phyloP scores from a whole-genome alignment of 345 rosid genomes.

The Bruguiera parviflora region DNA sequence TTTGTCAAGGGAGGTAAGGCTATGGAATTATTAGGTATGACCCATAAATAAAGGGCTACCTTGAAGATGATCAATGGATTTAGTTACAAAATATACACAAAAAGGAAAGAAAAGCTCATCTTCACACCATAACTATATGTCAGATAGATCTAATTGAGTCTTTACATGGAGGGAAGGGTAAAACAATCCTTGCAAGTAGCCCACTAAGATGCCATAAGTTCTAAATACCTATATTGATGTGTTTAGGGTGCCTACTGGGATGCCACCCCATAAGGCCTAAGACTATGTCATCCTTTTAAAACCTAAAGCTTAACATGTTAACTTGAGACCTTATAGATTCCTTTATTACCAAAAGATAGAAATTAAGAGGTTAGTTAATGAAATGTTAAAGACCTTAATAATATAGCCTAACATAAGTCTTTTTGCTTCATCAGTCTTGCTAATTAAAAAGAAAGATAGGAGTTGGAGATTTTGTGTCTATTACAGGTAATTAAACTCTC shows the following conservation, averaged over 20 bases:
- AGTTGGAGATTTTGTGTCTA: neutral
- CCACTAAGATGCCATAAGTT: too few species aligned
- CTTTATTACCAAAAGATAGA: neutral
- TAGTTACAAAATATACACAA: too few species aligned
- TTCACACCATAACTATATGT: too few species aligned
- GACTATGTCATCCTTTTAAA: too few species aligned
- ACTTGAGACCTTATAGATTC: neutral
- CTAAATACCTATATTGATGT: neutral
- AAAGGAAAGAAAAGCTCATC: too few species aligned
- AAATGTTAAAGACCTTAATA: neutral
- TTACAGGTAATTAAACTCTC: neutral
- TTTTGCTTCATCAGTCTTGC: neutral
- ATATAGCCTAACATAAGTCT: neutral
- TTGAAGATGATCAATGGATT: too few species aligned
- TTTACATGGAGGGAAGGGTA: too few species aligned
- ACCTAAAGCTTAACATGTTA: neutral
- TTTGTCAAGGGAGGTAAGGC: too few species aligned
- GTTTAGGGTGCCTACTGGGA: neutral
- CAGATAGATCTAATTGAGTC: too few species aligned
- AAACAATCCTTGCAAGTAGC: too few species aligned
- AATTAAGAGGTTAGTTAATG: neutral
- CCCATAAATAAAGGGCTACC: too few species aligned
- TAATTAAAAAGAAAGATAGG: neutral
- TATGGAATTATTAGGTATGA: too few species aligned
- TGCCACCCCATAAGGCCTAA: neutral